Conservation (phyloP, 495 filamentous ascomycete genomes). For the Lophiostoma macrostomum region DNA sequence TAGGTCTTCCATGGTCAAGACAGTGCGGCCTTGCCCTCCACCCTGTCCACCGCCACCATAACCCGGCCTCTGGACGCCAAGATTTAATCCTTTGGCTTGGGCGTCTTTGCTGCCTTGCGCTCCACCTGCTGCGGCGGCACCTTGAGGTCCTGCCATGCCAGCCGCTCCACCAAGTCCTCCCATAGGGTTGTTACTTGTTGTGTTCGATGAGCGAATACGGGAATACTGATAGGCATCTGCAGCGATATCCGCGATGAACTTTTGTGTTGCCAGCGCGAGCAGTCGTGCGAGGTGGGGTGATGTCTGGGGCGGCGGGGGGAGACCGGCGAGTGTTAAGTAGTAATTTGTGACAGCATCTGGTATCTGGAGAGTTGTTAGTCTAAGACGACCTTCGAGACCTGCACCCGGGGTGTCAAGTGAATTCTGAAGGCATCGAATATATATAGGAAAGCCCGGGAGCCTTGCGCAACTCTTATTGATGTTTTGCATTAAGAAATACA, state of each 20-base stretch:
- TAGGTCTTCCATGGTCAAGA: slow-evolving; percentile 97
- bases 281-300: slow-evolving; percentile 86
- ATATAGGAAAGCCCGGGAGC: no score
- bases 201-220: slow-evolving; percentile 88
- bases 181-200: slow-evolving; percentile 78
- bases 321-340: slow-evolving; percentile 92
- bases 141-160: slow-evolving; percentile 59
- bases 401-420: no score
- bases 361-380: slow-evolving; percentile 57
- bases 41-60: slow-evolving; percentile 91
- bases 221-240: slow-evolving; percentile 97
- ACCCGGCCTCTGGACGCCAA: slow-evolving; percentile 86
- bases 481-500: no score
- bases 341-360: slow-evolving; percentile 96
- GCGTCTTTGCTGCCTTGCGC: slow-evolving; percentile 50
- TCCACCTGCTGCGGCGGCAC: slow-evolving; percentile 49
- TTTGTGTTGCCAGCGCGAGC: slow-evolving; percentile 92
- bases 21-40: slow-evolving; percentile 85
- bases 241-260: slow-evolving; percentile 95
- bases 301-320: slow-evolving; percentile 82
- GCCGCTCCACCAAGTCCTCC: slow-evolving; percentile 77
- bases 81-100: slow-evolving; percentile 52
- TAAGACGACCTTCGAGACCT: no score
- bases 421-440: no score
- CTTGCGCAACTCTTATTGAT: no score